Evolutionary conservation across 192 early-diverging fungal species (phyloP), one percentile per base, ranked within the genome.

Genomic region (Gaertneriomyces sp.): DNA sequence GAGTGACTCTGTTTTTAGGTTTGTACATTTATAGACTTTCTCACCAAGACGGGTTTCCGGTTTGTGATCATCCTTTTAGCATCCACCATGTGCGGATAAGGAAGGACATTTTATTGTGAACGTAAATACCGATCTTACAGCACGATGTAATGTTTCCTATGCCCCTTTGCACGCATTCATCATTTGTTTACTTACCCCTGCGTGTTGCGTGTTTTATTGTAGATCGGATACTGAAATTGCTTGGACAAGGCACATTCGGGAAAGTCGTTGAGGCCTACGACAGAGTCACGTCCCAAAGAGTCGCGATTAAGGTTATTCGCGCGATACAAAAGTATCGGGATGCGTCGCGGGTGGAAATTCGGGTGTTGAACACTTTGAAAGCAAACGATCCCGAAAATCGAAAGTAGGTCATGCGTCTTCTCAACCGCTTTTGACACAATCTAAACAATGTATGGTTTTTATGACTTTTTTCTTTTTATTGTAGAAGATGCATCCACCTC

Each of bases 221-320:
- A 92, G 90, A 91, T 68, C 82, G 83, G 69, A 96, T 98, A 64
- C 77, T 91, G 53, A 79, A 87, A 10, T 76, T 93, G 44, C 78
- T 98, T 33, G 96, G 96, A 4, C 94, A 97, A 75, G 96, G 96
- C 9, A 98, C 96, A 3, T 98, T 96, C 82, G 96, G 96, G 72
- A 95, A 94, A 76, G 96, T 98, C 9, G 88, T 94, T 59, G 88
- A 95, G 72, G 93, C 90, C 45, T 87, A 74, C 60, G 94, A 96
- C 73, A 78, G 79, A 7, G 53, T 66, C 9, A 51, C 45, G n/a
- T 33, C 63, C 7, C 42, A 58, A 33, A n/a, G 20, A 1, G 74
- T 79, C 0, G 96, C 96, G 3, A 89, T 98, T 61, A 98, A 98
- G 76, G 90, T 98, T 39, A 94, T 98, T 53, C 86, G 93, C 20